These are phyloP conservation scores for Silene noctiflora DNA, from an alignment of 179 eudicot genomes.

Conservation along the genomic window DNA sequence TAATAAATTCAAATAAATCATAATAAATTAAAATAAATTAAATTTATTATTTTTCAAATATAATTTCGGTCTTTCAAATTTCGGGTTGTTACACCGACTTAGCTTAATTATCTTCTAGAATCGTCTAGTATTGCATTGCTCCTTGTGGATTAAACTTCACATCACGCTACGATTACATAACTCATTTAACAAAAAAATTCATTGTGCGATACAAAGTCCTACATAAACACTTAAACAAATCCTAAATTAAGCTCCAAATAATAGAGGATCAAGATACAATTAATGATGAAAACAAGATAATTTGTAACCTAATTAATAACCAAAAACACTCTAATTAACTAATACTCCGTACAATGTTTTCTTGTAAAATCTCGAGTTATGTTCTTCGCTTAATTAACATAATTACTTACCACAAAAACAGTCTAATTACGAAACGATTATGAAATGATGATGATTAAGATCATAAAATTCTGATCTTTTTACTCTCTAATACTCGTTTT, in stretches of 20 bases:
- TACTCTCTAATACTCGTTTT: constrained; percentile 11
- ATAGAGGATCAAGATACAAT: background rate
- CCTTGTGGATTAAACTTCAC: too few relatives aligned
- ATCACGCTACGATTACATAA: too few relatives aligned
- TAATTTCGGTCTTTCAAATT: too few relatives aligned
- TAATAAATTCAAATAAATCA: too few relatives aligned
- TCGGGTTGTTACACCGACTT: too few relatives aligned
- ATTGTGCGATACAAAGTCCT: background rate
- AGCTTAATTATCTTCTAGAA: too few relatives aligned
- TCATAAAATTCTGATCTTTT: constrained; percentile 21
- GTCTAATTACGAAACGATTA: constrained; percentile 8
- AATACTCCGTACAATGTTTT: background rate
- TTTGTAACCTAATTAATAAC: background rate
- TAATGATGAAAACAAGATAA: background rate
- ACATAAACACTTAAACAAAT: constrained; percentile 2
- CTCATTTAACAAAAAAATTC: too few relatives aligned
- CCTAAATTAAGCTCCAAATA: constrained; percentile 17
- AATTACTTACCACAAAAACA: constrained; percentile 21
- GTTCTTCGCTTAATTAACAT: constrained; percentile 4
- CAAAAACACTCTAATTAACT: constrained; percentile 7
- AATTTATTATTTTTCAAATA: too few relatives aligned
- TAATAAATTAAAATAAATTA: too few relatives aligned
- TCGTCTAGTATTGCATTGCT: too few relatives aligned
- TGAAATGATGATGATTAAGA: constrained; percentile 3
- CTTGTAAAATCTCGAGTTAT: background rate